Evolutionary conservation across 176 grass and related monocot genomes (phyloP).

Genomic region (Olyra latifolia): DNA sequence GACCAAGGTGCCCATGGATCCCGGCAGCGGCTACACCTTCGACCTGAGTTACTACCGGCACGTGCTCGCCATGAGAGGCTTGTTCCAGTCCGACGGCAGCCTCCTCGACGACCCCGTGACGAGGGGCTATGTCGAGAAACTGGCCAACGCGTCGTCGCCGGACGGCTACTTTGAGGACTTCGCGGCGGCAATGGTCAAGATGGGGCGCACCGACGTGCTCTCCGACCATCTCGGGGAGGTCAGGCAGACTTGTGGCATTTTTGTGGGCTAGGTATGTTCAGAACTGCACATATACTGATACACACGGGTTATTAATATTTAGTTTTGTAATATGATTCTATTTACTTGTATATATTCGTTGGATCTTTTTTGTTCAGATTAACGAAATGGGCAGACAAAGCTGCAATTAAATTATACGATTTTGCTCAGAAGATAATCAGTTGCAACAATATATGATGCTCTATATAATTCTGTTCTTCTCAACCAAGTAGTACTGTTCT

Average conservation of each 20-base stretch:
- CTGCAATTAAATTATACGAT: neutral
- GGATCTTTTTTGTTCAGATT: conserved; percentile 4
- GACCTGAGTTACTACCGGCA: conserved; percentile 66
- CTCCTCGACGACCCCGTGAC: conserved; percentile 49
- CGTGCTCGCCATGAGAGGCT: conserved; percentile 42
- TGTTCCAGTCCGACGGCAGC: conserved; percentile 61
- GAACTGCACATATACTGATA: neutral
- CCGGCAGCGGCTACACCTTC: conserved; percentile 46
- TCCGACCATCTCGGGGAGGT: conserved; percentile 28
- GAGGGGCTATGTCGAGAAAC: conserved; percentile 50
- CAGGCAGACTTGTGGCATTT: conserved; percentile 36
- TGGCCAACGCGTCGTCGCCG: conserved; percentile 46
- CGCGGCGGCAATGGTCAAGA: conserved; percentile 46
- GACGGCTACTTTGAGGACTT: conserved; percentile 52
- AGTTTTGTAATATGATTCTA: neutral
- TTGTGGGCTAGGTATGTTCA: conserved; percentile 47
- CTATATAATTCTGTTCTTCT: neutral
- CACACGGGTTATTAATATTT: neutral
- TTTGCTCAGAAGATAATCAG: neutral
- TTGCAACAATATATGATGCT: neutral
- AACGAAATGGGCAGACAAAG: neutral
- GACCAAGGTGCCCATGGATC: conserved; percentile 53
- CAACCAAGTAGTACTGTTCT: neutral
- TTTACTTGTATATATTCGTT: neutral
- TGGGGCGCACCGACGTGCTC: conserved; percentile 67